These are phyloP conservation scores for Aspergillus terreus DNA, from an alignment of 2,329 filamentous ascomycete genomes.

Conservation along the genomic window DNA sequence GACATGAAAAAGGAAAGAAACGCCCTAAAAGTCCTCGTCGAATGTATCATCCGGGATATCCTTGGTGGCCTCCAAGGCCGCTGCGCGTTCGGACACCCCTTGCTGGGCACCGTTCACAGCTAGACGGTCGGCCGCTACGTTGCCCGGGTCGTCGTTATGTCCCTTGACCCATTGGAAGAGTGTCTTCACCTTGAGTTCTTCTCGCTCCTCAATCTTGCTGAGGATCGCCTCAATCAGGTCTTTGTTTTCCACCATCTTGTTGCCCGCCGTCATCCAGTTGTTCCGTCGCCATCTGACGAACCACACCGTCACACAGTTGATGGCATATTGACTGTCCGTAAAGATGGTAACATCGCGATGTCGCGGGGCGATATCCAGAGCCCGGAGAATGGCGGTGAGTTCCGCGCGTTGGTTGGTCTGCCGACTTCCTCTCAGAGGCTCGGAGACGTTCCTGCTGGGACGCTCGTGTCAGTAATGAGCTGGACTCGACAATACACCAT, in stretches of 20 bases:
- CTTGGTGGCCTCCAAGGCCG: constrained; percentile 20
- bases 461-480: constrained; percentile 21
- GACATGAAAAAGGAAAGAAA: too few relatives aligned
- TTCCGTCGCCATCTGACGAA: constrained; percentile 71
- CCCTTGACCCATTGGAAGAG: constrained; percentile 88
- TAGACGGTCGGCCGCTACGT: constrained; percentile 73
- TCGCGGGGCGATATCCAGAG: constrained; percentile 69
- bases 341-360: constrained; percentile 70
- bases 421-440: constrained; percentile 65
- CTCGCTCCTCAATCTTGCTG: constrained; percentile 66
- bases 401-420: constrained; percentile 98
- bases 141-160: constrained; percentile 69
- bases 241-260: constrained; percentile 75
- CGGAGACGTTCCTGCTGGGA: constrained; percentile 63
- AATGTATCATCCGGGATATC: constrained; percentile 25
- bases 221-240: constrained; percentile 76
- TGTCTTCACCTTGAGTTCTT: constrained; percentile 58
- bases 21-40: constrained; percentile 12
- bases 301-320: constrained; percentile 86
- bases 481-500: too few relatives aligned
- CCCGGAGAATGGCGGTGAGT: constrained; percentile 79
- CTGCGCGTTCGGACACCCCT: constrained; percentile 28
- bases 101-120: constrained; percentile 64
- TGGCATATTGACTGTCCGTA: constrained; percentile 87
- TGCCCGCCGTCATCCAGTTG: constrained; percentile 70